Base-by-base conservation (phyloP, 257 asterid genomes). In the Ophiorrhiza pumila region DNA sequence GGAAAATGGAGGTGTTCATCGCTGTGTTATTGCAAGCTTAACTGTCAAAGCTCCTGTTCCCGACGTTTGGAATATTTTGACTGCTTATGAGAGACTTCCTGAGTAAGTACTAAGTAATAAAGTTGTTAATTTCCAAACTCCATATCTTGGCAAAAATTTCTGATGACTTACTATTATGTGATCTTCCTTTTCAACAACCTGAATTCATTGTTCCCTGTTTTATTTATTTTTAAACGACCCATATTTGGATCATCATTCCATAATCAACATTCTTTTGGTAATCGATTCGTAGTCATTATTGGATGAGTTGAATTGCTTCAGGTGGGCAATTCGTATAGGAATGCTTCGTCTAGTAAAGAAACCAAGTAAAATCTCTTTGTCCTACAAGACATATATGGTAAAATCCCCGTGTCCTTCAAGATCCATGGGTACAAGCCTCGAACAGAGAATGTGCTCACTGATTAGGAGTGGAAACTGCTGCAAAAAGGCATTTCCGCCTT, bases 1-100 rank as follows among this genome's bases (percentile, higher is more conserved):
- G 98, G 98, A 93, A 89, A 84, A 93, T 74, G 98, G 97, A 53
- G 98, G 98, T 73, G 98, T 91, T 71, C 98, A 93, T 77, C 88
- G 96, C 32, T 87, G 97, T 14, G 98, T 93, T 53, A 86, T 93
- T 77, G 98, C 98, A 65, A 86, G 96, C 89, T 91, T 91, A 73
- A 93, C 97, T 18, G 98, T 93, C 66, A 91, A 91, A 76, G 97
- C 96, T 46, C 87, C 97, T 18, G 91, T 91, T 64, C 94, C 83
- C 64, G 88, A 93, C 81, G 95, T 93, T 31, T 93, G 98, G 98
- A 88, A 82, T 81, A 83, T 87, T 77, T 89, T 93, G 84, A 93
- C 98, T 78, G 86, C 88, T 71, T 93, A 93, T 66, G 98, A 93
- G 85, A 80, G 82, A 76, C 96, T 93, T 73, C 94, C 96, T 2